phyloP scores from a whole-genome alignment of 139 green algal genomes.

The Chlamydomonas sp. region DNA sequence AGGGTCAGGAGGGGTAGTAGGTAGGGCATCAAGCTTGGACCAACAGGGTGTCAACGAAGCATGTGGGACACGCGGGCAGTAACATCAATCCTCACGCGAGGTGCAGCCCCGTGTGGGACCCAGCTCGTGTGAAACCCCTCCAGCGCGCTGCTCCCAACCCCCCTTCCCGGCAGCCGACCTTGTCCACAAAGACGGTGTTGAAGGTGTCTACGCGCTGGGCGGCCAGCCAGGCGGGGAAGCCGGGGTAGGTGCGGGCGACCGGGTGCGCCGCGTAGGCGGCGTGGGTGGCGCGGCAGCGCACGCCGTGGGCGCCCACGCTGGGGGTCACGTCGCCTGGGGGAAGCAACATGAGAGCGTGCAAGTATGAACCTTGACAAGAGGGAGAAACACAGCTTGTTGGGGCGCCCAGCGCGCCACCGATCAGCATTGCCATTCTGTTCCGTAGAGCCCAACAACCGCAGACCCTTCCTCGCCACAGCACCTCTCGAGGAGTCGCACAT shows the following conservation, averaged over 20 bases:
- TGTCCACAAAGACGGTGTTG: slow-evolving; percentile 56
- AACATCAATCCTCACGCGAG: no score
- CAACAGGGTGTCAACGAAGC: not conserved
- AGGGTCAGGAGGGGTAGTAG: not conserved
- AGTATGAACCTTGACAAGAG: not conserved
- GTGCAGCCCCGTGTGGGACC: no score
- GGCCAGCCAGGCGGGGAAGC: slow-evolving; percentile 40
- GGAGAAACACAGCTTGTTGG: not conserved
- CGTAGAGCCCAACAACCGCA: no score
- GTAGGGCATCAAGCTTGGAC: not conserved
- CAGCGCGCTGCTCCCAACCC: not conserved
- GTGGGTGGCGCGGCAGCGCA: slow-evolving; percentile 9
- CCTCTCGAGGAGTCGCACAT: no score
- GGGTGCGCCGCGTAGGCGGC: slow-evolving; percentile 32
- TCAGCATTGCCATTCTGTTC: no score
- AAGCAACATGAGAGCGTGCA: not conserved
- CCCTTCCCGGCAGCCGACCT: slow-evolving; percentile 23
- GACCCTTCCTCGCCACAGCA: no score
- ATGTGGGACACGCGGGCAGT: no score
- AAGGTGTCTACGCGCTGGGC: not conserved
- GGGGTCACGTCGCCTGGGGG: slow-evolving; percentile 25
- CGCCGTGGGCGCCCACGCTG: slow-evolving; percentile 8
- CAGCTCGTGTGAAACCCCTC: no score
- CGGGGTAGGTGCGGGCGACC: not conserved
- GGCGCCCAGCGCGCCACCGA: not conserved